Evolutionary conservation across 1,284 basidiomycete genomes (phyloP), one percentile per base, ranked within the genome.

Genomic region (Cystobasidium pallidum): DNA sequence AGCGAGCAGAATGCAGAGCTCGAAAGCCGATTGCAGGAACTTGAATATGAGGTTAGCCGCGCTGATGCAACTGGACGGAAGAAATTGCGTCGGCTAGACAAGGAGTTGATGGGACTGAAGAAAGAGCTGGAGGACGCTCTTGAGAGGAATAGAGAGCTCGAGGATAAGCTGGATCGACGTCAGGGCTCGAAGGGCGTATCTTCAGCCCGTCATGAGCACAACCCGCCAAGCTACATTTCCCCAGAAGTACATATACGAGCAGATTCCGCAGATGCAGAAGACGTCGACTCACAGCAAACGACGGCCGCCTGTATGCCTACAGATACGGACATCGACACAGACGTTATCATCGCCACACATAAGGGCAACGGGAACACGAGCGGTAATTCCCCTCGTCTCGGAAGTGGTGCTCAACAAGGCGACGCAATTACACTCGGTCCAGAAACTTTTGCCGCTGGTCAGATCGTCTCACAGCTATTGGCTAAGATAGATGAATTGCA

Each of bases 1-100:
- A 86, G 88, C 0, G 89, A 91, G 77, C 89, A 92, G 81, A 93
- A 93, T 78, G 87, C 88, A 0, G 88, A 91, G 72, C 86, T 93
- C 19, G 82, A 90, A 6, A 81, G 85, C 26, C 89, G 90, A 75
- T 83, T 93, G 6, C 87, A 90, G 78, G 85, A 85, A 72, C 84
- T 93, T 26, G 89, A 92, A 78, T 80, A 84, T 0, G 91, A 92
- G 75, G 86, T 90, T 4, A 81, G 82, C 10, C 84, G 84, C 52
- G 84, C 87, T 2, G 90, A 92, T 75, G 84, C 86, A 47, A 83
- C 84, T 1, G 90, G 90, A 6, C 85, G 88, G 66, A 85, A 86
- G 47, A 86, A 86, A 75, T 83, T 93, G 15, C 86, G 87, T 57
- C 85, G 85, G 77, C 81, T 93, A 64, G 91, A 92, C 81, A 86